phyloP scores from a whole-genome alignment of 1,139 yeast genomes.

The Sugiyamaella grinbergsii region DNA sequence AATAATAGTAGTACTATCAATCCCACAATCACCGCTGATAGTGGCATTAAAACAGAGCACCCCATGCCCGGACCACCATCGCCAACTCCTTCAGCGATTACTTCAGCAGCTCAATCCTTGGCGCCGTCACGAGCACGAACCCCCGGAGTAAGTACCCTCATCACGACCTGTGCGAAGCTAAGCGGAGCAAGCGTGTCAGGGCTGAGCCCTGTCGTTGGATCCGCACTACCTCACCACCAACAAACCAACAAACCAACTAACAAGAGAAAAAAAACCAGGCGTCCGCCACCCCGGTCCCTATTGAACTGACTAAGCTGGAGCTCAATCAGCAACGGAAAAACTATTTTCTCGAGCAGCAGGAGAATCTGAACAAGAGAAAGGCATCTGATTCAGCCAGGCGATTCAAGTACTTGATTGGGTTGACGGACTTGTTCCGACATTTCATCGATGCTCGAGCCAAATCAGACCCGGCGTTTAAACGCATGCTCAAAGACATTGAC shows the following conservation, averaged over 20 bases:
- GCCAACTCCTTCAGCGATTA: conserved; percentile 6
- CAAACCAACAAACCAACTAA: no score
- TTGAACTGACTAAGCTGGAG: conserved; percentile 33
- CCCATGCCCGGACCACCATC: conserved; percentile 3
- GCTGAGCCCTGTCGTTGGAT: background rate
- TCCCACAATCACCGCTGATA: no score
- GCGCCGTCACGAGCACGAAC: conserved; percentile 22
- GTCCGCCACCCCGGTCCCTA: conserved; percentile 32
- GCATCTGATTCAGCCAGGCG: conserved; percentile 67
- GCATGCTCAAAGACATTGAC: conserved; percentile 58
- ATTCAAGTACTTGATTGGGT: conserved; percentile 76
- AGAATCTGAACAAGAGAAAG: conserved; percentile 32
- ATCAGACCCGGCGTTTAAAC: conserved; percentile 66
- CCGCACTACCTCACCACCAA: no score
- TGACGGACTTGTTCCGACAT: conserved; percentile 84
- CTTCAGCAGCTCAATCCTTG: conserved; percentile 15
- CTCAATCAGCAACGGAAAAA: conserved; percentile 33
- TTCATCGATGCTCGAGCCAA: conserved; percentile 82
- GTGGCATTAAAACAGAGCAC: background rate
- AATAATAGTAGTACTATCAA: no score
- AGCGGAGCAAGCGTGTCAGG: conserved; percentile 5
- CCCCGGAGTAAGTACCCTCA: conserved; percentile 20
- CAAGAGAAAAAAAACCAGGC: conserved; percentile 5
- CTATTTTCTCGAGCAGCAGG: conserved; percentile 39
- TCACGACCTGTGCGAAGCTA: no score